Evolutionary conservation across 2,329 filamentous ascomycete species (phyloP).

Genomic region (Beauveria rudraprayagi): DNA sequence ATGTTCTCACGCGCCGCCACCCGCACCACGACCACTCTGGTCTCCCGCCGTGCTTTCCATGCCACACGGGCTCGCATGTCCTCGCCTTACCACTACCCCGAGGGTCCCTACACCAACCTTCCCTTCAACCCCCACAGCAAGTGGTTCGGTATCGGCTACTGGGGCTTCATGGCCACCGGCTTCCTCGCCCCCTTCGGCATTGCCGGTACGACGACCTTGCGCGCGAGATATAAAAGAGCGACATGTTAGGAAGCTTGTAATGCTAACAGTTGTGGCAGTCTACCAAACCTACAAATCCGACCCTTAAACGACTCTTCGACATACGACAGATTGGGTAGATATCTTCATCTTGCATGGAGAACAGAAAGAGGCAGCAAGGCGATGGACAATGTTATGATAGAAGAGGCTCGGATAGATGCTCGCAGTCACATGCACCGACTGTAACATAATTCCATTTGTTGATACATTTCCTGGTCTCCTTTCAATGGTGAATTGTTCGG

Average conservation of each 20-base stretch:
- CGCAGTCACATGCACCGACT: conserved; percentile 10
- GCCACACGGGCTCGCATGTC: conserved; percentile 76
- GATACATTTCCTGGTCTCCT: neutral
- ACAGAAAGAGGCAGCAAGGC: neutral
- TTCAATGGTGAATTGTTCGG: neutral
- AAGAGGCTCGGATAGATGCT: conserved; percentile 11
- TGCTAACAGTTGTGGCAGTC: conserved; percentile 29
- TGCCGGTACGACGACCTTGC: conserved; percentile 36
- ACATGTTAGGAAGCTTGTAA: neutral
- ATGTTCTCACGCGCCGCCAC: conserved; percentile 72
- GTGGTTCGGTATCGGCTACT: conserved; percentile 78
- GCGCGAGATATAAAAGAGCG: neutral
- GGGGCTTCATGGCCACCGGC: conserved; percentile 54
- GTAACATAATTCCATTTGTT: conserved; percentile 14
- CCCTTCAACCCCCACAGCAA: conserved; percentile 94
- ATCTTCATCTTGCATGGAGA: neutral
- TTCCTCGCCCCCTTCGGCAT: conserved; percentile 58
- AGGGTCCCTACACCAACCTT: conserved; percentile 89
- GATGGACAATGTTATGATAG: conserved; percentile 8
- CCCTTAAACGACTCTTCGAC: conserved; percentile 21
- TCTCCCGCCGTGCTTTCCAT: conserved; percentile 90
- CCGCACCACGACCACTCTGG: conserved; percentile 57
- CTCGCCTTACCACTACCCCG: conserved; percentile 96
- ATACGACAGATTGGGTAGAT: neutral
- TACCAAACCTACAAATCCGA: conserved; percentile 38